phyloP scores from a whole-genome alignment of 2,329 filamentous ascomycete genomes.

The Diaporthe caulivora region DNA sequence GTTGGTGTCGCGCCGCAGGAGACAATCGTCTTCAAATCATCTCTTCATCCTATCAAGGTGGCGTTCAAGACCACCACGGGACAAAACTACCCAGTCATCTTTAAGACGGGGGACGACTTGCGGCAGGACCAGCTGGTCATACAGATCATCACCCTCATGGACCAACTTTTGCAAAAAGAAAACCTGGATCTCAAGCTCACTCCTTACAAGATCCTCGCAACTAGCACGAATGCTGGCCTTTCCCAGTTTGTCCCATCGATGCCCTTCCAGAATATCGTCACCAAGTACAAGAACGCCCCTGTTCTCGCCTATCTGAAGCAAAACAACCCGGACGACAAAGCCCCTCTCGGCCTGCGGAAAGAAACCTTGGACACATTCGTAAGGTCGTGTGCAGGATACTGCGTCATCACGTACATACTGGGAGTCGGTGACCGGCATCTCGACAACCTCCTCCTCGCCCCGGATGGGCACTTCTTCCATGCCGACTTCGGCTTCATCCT shows the following conservation, averaged over 20 bases:
- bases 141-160: conserved; percentile 97
- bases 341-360: conserved; percentile 87
- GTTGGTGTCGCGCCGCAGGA: conserved; percentile 86
- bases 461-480: conserved; percentile 96
- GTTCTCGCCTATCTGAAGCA: conserved; percentile 85
- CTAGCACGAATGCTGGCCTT: conserved; percentile 87
- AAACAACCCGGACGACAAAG: conserved; percentile 88
- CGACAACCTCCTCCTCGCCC: conserved; percentile 92
- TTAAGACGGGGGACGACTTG: conserved; percentile 97
- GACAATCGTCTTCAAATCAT: conserved; percentile 94
- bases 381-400: conserved; percentile 96
- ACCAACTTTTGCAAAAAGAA: conserved; percentile 93
- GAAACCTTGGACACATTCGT: conserved; percentile 96
- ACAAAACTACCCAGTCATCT: conserved; percentile 89
- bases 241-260: conserved; percentile 94
- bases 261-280: conserved; percentile 84
- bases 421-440: conserved; percentile 96
- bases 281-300: conserved; percentile 79
- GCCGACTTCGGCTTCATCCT: conserved; percentile 99
- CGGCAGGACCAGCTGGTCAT: conserved; percentile 98
- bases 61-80: conserved; percentile 87
- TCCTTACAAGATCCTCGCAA: conserved; percentile 96
- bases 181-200: conserved; percentile 95
- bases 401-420: conserved; percentile 97
- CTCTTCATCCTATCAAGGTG: conserved; percentile 89